Conservation (phyloP, 305 asterid genomes). For the Fraxinus latifolia region DNA sequence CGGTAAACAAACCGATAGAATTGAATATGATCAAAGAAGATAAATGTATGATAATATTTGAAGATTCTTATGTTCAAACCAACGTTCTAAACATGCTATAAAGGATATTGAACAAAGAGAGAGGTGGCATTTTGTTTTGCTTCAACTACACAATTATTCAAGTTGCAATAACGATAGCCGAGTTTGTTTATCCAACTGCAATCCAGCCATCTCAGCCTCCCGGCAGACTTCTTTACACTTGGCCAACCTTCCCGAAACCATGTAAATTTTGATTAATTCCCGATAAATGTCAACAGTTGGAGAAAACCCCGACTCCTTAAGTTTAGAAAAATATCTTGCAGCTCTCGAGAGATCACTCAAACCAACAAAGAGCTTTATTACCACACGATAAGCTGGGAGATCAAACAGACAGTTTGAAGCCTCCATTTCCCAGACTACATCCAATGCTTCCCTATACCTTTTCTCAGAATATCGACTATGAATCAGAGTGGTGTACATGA, state of each 20-base stretch:
- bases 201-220: slow-evolving; percentile 89
- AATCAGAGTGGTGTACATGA: slow-evolving; percentile 79
- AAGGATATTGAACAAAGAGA: background rate
- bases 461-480: slow-evolving; percentile 62
- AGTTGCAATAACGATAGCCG: slow-evolving; percentile 23
- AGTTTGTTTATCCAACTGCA: slow-evolving; percentile 39
- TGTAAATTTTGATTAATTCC: slow-evolving; percentile 46
- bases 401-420: slow-evolving; percentile 59
- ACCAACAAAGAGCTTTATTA: slow-evolving; percentile 78
- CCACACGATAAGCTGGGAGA: slow-evolving; percentile 80
- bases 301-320: slow-evolving; percentile 73
- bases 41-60: background rate
- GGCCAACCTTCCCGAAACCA: slow-evolving; percentile 61
- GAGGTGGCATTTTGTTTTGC: background rate
- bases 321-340: slow-evolving; percentile 62
- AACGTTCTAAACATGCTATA: background rate
- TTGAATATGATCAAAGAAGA: background rate
- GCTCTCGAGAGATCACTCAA: slow-evolving; percentile 63
- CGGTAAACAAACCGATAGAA: background rate
- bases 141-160: background rate
- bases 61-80: background rate
- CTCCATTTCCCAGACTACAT: slow-evolving; percentile 91
- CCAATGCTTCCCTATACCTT: slow-evolving; percentile 70
- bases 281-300: slow-evolving; percentile 67
- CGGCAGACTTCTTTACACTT: slow-evolving; percentile 61